phyloP scores from a whole-genome alignment of 2,329 filamentous ascomycete genomes.

The Phialophora macrospora region DNA sequence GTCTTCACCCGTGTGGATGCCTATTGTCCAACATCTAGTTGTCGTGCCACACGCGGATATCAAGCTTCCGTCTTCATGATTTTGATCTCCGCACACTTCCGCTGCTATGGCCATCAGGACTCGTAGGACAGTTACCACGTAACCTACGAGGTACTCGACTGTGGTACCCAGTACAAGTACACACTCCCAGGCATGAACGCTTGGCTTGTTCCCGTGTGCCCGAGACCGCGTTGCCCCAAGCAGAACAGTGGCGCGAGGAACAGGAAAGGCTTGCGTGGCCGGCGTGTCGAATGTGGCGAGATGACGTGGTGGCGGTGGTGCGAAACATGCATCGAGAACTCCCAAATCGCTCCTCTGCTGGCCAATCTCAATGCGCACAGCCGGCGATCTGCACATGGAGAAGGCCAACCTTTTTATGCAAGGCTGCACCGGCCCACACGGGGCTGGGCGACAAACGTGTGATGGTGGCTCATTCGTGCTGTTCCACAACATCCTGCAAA shows the following conservation, averaged over 20 bases:
- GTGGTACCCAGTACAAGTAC: background rate
- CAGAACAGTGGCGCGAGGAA: slow-evolving; percentile 1
- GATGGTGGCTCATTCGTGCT: slow-evolving; percentile 17
- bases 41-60: background rate
- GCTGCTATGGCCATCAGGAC: background rate
- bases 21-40: background rate
- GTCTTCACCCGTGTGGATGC: background rate
- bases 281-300: background rate
- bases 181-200: background rate
- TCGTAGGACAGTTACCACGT: background rate
- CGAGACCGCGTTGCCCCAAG: background rate
- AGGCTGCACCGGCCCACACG: slow-evolving; percentile 1
- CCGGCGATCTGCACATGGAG: background rate
- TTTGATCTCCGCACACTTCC: too few species aligned
- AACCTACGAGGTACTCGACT: background rate
- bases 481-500: background rate
- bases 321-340: background rate
- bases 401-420: background rate
- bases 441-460: slow-evolving; percentile 9
- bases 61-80: background rate
- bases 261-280: slow-evolving; percentile 10
- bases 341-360: background rate
- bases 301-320: slow-evolving; percentile 1
- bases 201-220: background rate
- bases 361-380: background rate